These are phyloP conservation scores for Myxozyma udenii DNA, from an alignment of 805 yeast genomes.

Conservation along the genomic window DNA sequence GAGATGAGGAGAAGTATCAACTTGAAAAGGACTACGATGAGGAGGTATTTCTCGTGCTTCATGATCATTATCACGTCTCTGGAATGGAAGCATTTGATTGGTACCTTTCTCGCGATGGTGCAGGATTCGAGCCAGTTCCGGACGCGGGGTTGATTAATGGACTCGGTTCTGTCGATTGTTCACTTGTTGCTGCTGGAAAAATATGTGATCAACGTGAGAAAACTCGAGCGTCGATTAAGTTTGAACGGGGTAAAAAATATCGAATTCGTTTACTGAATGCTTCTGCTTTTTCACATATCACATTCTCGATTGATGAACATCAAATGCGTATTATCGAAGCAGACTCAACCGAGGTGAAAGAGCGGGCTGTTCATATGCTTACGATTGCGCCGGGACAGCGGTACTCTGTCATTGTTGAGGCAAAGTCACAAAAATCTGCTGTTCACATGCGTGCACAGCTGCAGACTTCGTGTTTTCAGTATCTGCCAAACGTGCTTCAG, in stretches of 20 bases:
- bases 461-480: conserved; percentile 20
- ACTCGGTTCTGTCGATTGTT: conserved; percentile 13
- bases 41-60: conserved; percentile 11
- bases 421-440: conserved; percentile 12
- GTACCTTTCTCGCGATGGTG: conserved; percentile 9
- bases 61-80: conserved; percentile 17
- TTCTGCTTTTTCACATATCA: conserved; percentile 18
- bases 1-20: conserved; percentile 5
- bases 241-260: conserved; percentile 12
- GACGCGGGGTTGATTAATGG: conserved; percentile 19
- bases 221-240: conserved; percentile 6
- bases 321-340: conserved; percentile 19
- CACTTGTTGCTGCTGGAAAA: neutral
- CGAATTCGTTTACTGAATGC: conserved; percentile 23
- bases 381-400: conserved; percentile 26
- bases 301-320: conserved; percentile 24
- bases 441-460: conserved; percentile 13
- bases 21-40: conserved; percentile 19
- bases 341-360: conserved; percentile 23
- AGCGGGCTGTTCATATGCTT: neutral
- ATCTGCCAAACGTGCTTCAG: conserved; percentile 5
- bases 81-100: conserved; percentile 3
- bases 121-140: conserved; percentile 22
- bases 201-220: neutral
- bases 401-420: conserved; percentile 21